Base-by-base conservation (phyloP, 306 rosid genomes). In the Ammopiptanthus mongolicus region DNA sequence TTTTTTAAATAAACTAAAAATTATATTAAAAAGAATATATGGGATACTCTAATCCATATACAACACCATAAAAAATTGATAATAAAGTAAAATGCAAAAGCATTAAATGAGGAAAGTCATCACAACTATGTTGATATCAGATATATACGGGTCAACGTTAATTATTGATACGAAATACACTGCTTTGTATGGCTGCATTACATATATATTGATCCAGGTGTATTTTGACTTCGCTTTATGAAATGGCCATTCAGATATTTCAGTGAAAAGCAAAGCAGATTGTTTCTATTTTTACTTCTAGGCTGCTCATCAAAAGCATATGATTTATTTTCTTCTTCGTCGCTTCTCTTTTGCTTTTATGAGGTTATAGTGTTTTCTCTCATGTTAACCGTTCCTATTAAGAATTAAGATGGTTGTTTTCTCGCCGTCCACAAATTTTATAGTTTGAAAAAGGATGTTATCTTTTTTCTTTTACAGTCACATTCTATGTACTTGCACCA, bases 381-480 rank as follows among this genome's bases (percentile, higher is more conserved):
- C 29, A 8, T 4, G 59, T 25, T 18, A 21, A 21, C 2, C 21
- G 13, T 53, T 12, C 3, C 17, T 59, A 34, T 17, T 51, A 8
- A 50, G 2, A 18, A 52, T 18, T 5, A 22, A 10, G 2, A 70
- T 33, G 36, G 14, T 55, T 55, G n/a, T 53, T 5, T 36, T 50
- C 65, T 36, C 41, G 2, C 12, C 29, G 66, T n/a, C 52, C 42
- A 25, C 13, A 60, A 46, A 71, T 55, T 55, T 18, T 41, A 71
- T 37, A 41, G 22, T 4, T 71, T 0, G 37, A 8, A 52, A 51
- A 52, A 69, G 37, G 64, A 50, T 70, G 64, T 68, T 31, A 50
- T 50, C 11, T n/a, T 50, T 29, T 59, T 44, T n/a, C 8, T 67
- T 67, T 69, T 69, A 31, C 61, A 69, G 74, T 69, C 61, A 69